Conservation (phyloP, 2,329 filamentous ascomycete species). For the Aspergillus fijiensis region DNA sequence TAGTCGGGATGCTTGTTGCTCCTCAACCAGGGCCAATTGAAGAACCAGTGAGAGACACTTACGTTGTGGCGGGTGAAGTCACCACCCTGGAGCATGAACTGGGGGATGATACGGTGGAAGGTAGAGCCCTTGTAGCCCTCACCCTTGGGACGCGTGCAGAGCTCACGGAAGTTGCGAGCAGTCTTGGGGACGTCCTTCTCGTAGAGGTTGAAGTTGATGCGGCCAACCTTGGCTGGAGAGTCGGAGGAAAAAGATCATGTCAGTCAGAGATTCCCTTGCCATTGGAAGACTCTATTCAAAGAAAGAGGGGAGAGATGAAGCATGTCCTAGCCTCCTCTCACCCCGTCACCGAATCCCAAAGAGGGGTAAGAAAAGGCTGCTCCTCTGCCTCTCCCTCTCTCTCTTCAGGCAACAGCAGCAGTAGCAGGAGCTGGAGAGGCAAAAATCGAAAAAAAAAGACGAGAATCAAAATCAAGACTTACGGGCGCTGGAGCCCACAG, state of each 20-base stretch:
- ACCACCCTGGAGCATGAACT: conserved; percentile 96
- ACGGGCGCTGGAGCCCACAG: conserved; percentile 30
- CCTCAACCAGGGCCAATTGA: neutral
- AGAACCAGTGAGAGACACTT: conserved; percentile 41
- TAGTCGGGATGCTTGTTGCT: conserved; percentile 9
- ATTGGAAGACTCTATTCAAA: neutral
- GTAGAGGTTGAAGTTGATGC: conserved; percentile 88
- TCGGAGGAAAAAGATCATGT: conserved; percentile 19
- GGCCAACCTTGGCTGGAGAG: conserved; percentile 65
- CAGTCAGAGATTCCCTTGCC: conserved; percentile 22
- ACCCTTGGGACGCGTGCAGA: conserved; percentile 78
- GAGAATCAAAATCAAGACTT: conserved; percentile 21
- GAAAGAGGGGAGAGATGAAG: neutral
- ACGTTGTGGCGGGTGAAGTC: conserved; percentile 93
- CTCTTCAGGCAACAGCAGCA: neutral
- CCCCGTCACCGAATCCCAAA: neutral
- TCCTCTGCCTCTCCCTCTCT: conserved; percentile 5
- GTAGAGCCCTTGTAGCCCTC: conserved; percentile 78
- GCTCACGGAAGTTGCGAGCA: conserved; percentile 76
- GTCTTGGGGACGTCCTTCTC: conserved; percentile 87
- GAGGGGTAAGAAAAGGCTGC: conserved; percentile 10
- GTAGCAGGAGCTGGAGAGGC: conserved; percentile 3
- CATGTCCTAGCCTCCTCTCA: neutral
- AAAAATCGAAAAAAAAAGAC: conserved; percentile 11
- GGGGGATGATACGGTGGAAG: conserved; percentile 90